phyloP scores from a whole-genome alignment of 805 yeast species.

The Monosporozyma unispora region DNA sequence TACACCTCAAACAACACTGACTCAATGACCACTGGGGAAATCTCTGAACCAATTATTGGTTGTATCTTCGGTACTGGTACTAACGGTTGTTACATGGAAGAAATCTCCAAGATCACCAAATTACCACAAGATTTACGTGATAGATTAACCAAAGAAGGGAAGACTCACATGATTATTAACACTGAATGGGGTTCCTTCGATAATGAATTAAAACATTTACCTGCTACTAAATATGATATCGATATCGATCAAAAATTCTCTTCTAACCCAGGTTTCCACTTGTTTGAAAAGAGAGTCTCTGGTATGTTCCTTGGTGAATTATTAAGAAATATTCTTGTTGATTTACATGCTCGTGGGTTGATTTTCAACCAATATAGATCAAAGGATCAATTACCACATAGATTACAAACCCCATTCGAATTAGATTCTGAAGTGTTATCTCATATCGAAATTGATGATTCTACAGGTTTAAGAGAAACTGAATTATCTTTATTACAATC shows the following conservation, averaged over 20 bases:
- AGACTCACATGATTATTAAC: slow-evolving; percentile 73
- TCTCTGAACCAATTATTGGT: slow-evolving; percentile 74
- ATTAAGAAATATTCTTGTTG: slow-evolving; percentile 62
- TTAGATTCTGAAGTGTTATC: slow-evolving; percentile 76
- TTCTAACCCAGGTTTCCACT: slow-evolving; percentile 77
- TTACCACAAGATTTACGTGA: slow-evolving; percentile 40
- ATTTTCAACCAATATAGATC: slow-evolving; percentile 47
- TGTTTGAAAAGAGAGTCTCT: slow-evolving; percentile 85
- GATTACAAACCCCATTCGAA: slow-evolving; percentile 68
- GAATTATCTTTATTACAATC: slow-evolving; percentile 56
- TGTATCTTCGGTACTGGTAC: slow-evolving; percentile 97
- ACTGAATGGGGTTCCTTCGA: slow-evolving; percentile 99
- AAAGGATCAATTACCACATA: slow-evolving; percentile 39
- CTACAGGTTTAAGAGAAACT: slow-evolving; percentile 62
- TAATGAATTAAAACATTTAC: slow-evolving; percentile 66
- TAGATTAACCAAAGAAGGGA: slow-evolving; percentile 35
- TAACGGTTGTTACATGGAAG: slow-evolving; percentile 88
- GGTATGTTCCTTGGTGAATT: slow-evolving; percentile 93
- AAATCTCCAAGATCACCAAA: slow-evolving; percentile 62
- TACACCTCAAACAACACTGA: slow-evolving; percentile 50
- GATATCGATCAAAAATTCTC: slow-evolving; percentile 58
- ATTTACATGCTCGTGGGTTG: slow-evolving; percentile 49
- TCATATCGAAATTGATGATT: slow-evolving; percentile 73
- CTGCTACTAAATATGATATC: slow-evolving; percentile 69
- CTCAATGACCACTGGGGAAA: slow-evolving; percentile 44